Conservation (phyloP, 73 alveolate species). For the Stentor roeselii region DNA sequence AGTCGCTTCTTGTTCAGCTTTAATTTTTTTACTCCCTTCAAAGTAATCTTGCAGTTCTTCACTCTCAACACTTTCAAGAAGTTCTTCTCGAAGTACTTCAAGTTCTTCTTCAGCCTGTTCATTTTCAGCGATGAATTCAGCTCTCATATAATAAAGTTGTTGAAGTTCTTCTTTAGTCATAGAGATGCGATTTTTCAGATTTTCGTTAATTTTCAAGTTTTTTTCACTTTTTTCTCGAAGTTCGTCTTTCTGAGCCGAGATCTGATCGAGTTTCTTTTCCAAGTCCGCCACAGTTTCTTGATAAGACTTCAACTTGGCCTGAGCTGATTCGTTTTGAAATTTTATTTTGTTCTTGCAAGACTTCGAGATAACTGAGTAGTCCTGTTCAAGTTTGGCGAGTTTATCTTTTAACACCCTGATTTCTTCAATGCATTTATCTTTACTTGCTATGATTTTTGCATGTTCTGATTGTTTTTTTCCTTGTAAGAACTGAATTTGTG, state of each 20-base stretch:
- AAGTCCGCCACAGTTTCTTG: conserved; percentile 12
- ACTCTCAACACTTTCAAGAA: background rate
- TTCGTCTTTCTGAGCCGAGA: background rate
- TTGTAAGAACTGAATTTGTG: background rate
- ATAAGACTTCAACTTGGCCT: conserved; percentile 6
- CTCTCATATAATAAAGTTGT: background rate
- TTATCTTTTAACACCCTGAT: background rate
- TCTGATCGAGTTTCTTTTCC: background rate
- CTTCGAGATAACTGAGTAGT: background rate
- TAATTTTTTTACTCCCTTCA: background rate
- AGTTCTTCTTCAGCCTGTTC: conserved; percentile 20
- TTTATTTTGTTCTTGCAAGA: background rate
- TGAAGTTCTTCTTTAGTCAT: background rate
- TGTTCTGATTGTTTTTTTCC: background rate
- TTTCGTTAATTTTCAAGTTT: background rate
- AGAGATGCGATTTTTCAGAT: background rate
- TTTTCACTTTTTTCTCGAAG: background rate
- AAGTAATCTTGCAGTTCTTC: background rate
- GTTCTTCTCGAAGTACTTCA: background rate
- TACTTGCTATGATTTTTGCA: background rate
- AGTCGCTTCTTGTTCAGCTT: conserved; percentile 7
- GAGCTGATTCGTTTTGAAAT: background rate
- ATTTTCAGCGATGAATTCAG: background rate
- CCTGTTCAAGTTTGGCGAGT: background rate
- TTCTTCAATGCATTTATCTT: background rate